Evolutionary conservation across 768 basidiomycete species (phyloP).

Genomic region (Kwoniella mangroviensis): DNA sequence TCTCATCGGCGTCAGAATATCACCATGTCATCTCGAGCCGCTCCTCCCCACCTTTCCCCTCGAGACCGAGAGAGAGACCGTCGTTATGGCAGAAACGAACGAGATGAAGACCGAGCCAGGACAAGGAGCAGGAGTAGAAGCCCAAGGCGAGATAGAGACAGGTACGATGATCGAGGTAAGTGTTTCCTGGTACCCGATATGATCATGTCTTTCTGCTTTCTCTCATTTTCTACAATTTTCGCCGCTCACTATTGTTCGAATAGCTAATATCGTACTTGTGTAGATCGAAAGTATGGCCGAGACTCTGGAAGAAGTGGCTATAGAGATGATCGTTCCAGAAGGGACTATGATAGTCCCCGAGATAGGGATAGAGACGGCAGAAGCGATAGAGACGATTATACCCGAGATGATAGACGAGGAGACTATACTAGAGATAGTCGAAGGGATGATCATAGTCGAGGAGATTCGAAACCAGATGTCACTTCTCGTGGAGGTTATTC

Average conservation of each 20-base stretch:
- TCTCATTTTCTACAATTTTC: neutral
- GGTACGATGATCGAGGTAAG: constrained; percentile 28
- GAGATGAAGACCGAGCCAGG: constrained; percentile 23
- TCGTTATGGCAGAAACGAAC: constrained; percentile 14
- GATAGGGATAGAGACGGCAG: constrained; percentile 22
- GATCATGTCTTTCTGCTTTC: neutral
- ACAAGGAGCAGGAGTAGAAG: constrained; percentile 25
- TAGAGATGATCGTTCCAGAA: constrained; percentile 21
- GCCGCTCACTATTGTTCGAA: neutral
- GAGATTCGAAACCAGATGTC: constrained; percentile 6
- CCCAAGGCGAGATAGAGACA: constrained; percentile 9
- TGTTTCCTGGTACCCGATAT: neutral
- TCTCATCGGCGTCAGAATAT: neutral
- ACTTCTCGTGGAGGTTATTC: neutral
- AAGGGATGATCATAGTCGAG: constrained; percentile 9
- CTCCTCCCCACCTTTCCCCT: constrained; percentile 23
- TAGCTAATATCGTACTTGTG: neutral
- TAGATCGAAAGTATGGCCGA: constrained; percentile 24
- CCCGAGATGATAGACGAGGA: constrained; percentile 4
- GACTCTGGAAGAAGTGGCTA: constrained; percentile 3
- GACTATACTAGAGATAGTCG: neutral
- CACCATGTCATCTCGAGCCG: constrained; percentile 28
- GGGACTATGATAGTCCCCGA: constrained; percentile 10
- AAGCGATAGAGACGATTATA: neutral
- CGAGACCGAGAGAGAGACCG: constrained; percentile 22